Evolutionary conservation across 352 stramenopile species (phyloP).

Genomic region (Nothophytophthora sp.): DNA sequence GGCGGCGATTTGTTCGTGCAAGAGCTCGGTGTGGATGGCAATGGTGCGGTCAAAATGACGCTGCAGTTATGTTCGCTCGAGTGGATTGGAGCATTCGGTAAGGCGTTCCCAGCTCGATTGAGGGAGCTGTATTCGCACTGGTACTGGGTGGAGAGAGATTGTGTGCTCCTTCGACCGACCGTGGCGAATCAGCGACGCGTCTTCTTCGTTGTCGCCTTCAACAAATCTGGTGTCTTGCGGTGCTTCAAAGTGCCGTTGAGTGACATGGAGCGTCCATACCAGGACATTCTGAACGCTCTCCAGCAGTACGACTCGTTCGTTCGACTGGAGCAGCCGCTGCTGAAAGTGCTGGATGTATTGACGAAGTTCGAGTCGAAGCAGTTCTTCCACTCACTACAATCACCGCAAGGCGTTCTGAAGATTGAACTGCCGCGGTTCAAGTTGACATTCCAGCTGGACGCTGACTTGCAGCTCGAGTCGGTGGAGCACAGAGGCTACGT

Average conservation of each 20-base stretch:
- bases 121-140: constrained; percentile 43
- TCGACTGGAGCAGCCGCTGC: constrained; percentile 3
- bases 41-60: constrained; percentile 3
- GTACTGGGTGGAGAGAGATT: constrained; percentile 47
- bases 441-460: constrained; percentile 34
- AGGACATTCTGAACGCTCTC: constrained; percentile 9
- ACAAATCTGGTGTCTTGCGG: background rate
- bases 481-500: constrained; percentile 42
- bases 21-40: constrained; percentile 21
- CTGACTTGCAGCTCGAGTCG: constrained; percentile 21
- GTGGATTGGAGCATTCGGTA: constrained; percentile 29
- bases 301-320: constrained; percentile 30
- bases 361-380: constrained; percentile 42
- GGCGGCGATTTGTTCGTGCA: constrained; percentile 30
- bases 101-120: constrained; percentile 28
- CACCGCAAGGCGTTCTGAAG: constrained; percentile 16
- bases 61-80: constrained; percentile 31
- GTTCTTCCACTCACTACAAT: constrained; percentile 36
- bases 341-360: constrained; percentile 13
- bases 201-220: constrained; percentile 22
- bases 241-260: constrained; percentile 39
- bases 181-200: constrained; percentile 16
- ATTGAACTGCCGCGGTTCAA: constrained; percentile 47
- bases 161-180: constrained; percentile 37
- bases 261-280: constrained; percentile 18